Evolutionary conservation across 2,329 filamentous ascomycete genomes (phyloP).

Genomic region (Exserohilum rostratum): DNA sequence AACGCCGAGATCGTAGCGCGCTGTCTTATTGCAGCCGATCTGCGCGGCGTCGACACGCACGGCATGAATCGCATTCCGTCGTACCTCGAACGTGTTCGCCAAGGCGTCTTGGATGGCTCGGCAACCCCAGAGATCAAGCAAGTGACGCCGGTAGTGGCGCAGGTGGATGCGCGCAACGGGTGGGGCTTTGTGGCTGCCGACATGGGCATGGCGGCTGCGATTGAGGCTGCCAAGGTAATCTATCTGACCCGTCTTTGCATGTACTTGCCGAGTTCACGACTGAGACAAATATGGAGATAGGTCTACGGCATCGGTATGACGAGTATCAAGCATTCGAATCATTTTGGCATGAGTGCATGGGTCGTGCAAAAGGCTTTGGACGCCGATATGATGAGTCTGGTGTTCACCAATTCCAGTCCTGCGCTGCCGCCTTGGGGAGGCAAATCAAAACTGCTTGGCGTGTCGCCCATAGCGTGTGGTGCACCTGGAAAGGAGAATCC

Average conservation of each 20-base stretch:
- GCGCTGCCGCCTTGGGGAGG: conserved; percentile 76
- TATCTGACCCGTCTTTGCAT: not conserved
- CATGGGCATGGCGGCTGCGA: conserved; percentile 68
- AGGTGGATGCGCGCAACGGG: conserved; percentile 70
- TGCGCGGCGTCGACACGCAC: conserved; percentile 82
- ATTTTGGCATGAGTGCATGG: conserved; percentile 86
- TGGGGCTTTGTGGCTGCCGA: conserved; percentile 77
- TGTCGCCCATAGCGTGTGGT: conserved; percentile 76
- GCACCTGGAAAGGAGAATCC: conserved; percentile 66
- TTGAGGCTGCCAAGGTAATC: conserved; percentile 66
- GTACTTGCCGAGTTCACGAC: not conserved
- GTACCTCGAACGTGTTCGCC: conserved; percentile 74
- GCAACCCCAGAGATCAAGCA: conserved; percentile 65
- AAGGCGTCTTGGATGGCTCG: conserved; percentile 68
- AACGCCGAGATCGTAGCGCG: conserved; percentile 68
- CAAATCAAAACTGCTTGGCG: conserved; percentile 70
- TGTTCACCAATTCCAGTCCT: conserved; percentile 68
- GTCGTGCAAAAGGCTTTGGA: conserved; percentile 78
- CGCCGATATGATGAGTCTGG: conserved; percentile 64
- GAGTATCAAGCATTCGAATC: conserved; percentile 76
- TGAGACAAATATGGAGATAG: not conserved
- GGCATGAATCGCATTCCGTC: conserved; percentile 79
- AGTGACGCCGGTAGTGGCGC: conserved; percentile 73
- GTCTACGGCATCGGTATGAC: conserved; percentile 77
- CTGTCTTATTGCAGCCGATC: conserved; percentile 74